A percentile compares a stretch with the other conserved stretches of the same genome.
Evolutionary conservation across 2,329 filamentous ascomycete species (phyloP).

Genomic region (Calonectria montana): DNA sequence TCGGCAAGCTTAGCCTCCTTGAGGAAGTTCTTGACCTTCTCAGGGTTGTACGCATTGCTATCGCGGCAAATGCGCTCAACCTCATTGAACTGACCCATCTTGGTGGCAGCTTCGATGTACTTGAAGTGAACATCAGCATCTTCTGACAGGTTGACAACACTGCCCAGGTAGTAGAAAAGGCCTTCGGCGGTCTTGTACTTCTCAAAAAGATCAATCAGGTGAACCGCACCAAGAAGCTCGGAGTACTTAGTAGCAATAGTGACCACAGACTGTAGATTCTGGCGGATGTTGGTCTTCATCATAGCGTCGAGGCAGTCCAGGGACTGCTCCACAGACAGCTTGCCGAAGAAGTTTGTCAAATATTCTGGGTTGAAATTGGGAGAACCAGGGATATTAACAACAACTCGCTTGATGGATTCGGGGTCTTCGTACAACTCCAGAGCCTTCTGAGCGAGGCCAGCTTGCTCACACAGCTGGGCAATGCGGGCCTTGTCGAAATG

Average conservation of each 20-base stretch:
- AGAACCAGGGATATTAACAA: slow-evolving; percentile 83
- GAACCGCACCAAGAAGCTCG: slow-evolving; percentile 88
- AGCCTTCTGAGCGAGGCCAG: slow-evolving; percentile 86
- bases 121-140: slow-evolving; percentile 98
- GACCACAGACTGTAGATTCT: slow-evolving; percentile 94
- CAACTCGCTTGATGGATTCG: slow-evolving; percentile 87
- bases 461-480: slow-evolving; percentile 91
- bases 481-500: slow-evolving; percentile 94
- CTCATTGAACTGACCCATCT: slow-evolving; percentile 92
- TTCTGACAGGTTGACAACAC: slow-evolving; percentile 96
- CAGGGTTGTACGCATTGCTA: slow-evolving; percentile 87
- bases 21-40: slow-evolving; percentile 99
- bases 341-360: slow-evolving; percentile 92
- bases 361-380: slow-evolving; percentile 92
- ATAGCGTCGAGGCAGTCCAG: slow-evolving; percentile 95
- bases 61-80: slow-evolving; percentile 98
- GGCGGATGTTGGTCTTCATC: slow-evolving; percentile 95
- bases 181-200: slow-evolving; percentile 98
- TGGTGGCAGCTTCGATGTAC: slow-evolving; percentile 97
- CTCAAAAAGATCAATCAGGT: slow-evolving; percentile 92
- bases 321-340: slow-evolving; percentile 94
- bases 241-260: slow-evolving; percentile 98
- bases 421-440: slow-evolving; percentile 96
- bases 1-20: slow-evolving; percentile 95
- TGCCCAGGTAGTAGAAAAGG: slow-evolving; percentile 97